These are phyloP conservation scores for Porcisia hertigi DNA, from an alignment of 208 protist genomes.

Conservation along the genomic window DNA sequence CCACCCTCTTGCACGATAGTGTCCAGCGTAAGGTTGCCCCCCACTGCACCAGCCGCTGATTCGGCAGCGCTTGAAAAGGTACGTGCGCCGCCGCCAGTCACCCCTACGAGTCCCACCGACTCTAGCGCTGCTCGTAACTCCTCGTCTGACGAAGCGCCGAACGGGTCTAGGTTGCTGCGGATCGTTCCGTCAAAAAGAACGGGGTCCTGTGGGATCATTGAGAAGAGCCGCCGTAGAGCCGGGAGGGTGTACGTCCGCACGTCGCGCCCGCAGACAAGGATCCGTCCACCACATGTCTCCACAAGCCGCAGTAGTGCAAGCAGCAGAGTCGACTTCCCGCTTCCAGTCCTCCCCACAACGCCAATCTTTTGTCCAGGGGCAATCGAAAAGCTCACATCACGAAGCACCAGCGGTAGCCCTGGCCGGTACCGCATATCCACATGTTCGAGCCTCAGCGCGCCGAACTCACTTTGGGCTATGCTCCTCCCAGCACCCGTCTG, in stretches of 20 bases:
- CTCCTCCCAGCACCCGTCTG: not conserved
- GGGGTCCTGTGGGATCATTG: slow-evolving; percentile 83
- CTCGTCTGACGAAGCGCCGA: slow-evolving; percentile 39
- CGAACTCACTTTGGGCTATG: not conserved
- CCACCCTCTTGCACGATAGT: slow-evolving; percentile 57
- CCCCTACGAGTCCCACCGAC: slow-evolving; percentile 35
- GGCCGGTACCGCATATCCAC: slow-evolving; percentile 80
- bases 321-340: slow-evolving; percentile 85
- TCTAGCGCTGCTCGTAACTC: slow-evolving; percentile 35
- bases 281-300: slow-evolving; percentile 38
- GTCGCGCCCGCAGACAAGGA: slow-evolving; percentile 39
- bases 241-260: slow-evolving; percentile 39
- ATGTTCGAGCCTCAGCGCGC: slow-evolving; percentile 57
- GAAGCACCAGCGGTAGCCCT: slow-evolving; percentile 74
- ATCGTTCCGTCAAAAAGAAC: slow-evolving; percentile 72
- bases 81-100: slow-evolving; percentile 6
- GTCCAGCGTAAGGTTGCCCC: not conserved
- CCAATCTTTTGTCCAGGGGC: slow-evolving; percentile 71
- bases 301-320: slow-evolving; percentile 69
- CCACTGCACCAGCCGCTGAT: not conserved
- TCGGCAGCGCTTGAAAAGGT: not conserved
- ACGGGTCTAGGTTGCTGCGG: slow-evolving; percentile 74
- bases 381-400: slow-evolving; percentile 59
- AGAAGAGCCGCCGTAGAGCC: slow-evolving; percentile 48
- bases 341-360: slow-evolving; percentile 83